Base-by-base conservation (phyloP, 768 basidiomycete species). In the Rhodotorula paludigena region DNA sequence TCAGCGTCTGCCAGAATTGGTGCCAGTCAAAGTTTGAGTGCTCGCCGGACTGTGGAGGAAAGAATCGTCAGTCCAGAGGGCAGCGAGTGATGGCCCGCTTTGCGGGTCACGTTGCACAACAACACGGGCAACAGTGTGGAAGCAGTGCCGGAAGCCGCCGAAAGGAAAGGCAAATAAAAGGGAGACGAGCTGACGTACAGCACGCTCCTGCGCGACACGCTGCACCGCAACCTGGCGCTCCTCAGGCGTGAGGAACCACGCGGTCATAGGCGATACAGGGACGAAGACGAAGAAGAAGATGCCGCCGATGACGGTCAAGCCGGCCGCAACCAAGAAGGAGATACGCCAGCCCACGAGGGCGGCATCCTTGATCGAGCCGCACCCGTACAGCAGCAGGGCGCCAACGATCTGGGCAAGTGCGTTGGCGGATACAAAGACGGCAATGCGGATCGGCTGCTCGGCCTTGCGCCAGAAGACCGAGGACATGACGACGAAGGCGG, bases 201-300 rank as follows among this genome's bases (percentile, higher is more conserved):
- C 74, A 42, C 69, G 74, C 59, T 75, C 74, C 32, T 66, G 56
- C 3, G 72, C 72, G 28, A 75, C 74, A 38, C 74, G 63, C 21
- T 67, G 60, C 4, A 64, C 66, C 5, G 74, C 74, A 9, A 75
- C 63, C 28, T 63, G 47, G 15, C 66, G 52, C 48, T 75, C 72
- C 36, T 69, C 66, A 0, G 45, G 39, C 7, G 49, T 73, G 20
- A 75, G 51, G 68, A 73, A 75, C 72, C 74, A 73, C 25, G 74
- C 74, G 33, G 49, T 63, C 15, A 52, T 32, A 8, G 71, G 67
- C 21, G 67, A 57, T 1, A 53, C 41, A 1, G 74, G 74, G 14
- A 75, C 57, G n/a, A 73, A 45, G 36, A 58, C 32, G 59, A 68
- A 52, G 52, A 75, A 75, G 23, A 58, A 47, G 36, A 18, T 18